Evolutionary conservation across 106 monocot genomes (phyloP), one percentile per base, ranked within the genome.

Genomic region (Apostasia shenzhenica): DNA sequence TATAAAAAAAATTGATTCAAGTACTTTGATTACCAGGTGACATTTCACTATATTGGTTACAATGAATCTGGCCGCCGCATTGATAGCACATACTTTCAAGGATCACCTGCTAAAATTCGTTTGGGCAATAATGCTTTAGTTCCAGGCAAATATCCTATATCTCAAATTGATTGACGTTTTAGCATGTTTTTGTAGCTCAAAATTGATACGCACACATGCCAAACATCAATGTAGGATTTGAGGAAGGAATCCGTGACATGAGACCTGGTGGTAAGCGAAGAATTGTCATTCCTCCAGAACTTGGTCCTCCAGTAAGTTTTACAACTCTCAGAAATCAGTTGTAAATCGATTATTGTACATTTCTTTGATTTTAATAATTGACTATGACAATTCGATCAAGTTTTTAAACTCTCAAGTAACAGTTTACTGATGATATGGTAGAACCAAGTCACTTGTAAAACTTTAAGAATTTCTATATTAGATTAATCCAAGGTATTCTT

Each of bases 21-120:
- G n/a, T 43, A 62, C 11, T 45, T 42, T 45, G 43, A 4, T 4
- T 13, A 14, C 41, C 81, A 97, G 97, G 84, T 97, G 42, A 87
- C 79, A 45, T 97, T 97, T 83, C 97, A 92, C 65, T 97, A 97
- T 67, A 48, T 81, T 76, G 97, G 97, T 41, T 97, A 97, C 81
- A 97, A 97, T 69, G 97, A 97, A 69, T 92, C 97, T 48, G 97
- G 97, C 14, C 97, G 97, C 57, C 85, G 97, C 10, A 97, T 97
- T 69, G 97, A 97, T 78, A 97, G 97, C 79, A 97, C 87, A 48
- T 97, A 97, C 73, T 14, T 83, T 42, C 92, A 97, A 58, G 97
- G 92, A n/a, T 65, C 82, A 54, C 97, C 97, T 58, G 97, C 97
- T 40, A 97, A 92, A 75, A 88, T 97, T 67, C 77, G 97, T 3